Conservation (phyloP, 495 filamentous ascomycete genomes). For the Penicillium waksmanii region DNA sequence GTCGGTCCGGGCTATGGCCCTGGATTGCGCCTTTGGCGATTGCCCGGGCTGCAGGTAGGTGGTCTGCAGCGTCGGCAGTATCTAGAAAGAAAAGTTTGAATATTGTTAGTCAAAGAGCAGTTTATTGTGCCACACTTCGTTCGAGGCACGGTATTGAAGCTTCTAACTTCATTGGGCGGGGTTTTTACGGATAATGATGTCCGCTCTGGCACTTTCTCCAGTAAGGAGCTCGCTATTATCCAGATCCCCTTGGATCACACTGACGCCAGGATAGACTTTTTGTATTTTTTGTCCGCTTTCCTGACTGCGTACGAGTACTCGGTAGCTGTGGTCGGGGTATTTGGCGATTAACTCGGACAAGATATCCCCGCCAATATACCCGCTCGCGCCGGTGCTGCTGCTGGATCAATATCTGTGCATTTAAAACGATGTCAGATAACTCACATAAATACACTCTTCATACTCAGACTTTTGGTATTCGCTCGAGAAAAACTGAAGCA, state of each 20-base stretch:
- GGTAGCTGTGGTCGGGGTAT: slow-evolving; percentile 64
- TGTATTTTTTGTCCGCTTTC: slow-evolving; percentile 61
- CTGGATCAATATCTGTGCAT: neutral
- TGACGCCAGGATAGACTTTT: slow-evolving; percentile 43
- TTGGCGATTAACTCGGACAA: slow-evolving; percentile 54
- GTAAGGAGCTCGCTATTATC: slow-evolving; percentile 40
- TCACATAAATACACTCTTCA: slow-evolving; percentile 1
- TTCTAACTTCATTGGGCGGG: slow-evolving; percentile 55
- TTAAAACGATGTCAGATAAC: neutral
- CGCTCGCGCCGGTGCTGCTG: neutral
- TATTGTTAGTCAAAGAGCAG: neutral
- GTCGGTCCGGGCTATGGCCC: slow-evolving; percentile 27
- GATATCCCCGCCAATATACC: slow-evolving; percentile 63
- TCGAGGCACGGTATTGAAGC: slow-evolving; percentile 28
- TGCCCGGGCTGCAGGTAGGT: slow-evolving; percentile 39
- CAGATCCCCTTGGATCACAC: slow-evolving; percentile 43
- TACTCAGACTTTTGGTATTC: neutral
- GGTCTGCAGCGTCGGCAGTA: slow-evolving; percentile 47
- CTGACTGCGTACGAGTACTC: slow-evolving; percentile 60
- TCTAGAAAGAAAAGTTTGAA: slow-evolving; percentile 24
- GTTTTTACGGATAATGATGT: slow-evolving; percentile 52
- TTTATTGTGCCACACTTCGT: no score
- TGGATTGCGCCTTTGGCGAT: slow-evolving; percentile 36
- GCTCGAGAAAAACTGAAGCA: neutral
- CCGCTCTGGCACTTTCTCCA: slow-evolving; percentile 42